These are phyloP conservation scores for Rhodotorula sp. DNA, from an alignment of 1,284 basidiomycete genomes.

Conservation along the genomic window DNA sequence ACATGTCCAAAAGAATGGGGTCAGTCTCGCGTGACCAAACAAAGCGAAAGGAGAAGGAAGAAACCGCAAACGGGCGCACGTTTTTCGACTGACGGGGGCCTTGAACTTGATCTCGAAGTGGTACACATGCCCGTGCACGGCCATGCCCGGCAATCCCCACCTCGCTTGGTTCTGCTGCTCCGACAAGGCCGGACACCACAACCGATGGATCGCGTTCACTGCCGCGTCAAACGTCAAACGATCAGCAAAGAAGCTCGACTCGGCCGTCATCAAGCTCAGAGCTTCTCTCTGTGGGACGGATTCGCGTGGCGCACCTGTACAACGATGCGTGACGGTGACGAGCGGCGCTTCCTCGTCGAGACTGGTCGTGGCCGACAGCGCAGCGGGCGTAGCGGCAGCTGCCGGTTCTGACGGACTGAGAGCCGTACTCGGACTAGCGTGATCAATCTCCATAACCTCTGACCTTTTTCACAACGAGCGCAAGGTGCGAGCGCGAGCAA, in stretches of 20 bases:
- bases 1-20: too few species aligned
- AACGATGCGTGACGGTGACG: neutral
- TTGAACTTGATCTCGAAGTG: conserved; percentile 26
- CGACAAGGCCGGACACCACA: conserved; percentile 10
- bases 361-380: neutral
- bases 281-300: neutral
- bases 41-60: too few species aligned
- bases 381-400: too few species aligned
- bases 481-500: neutral
- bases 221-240: neutral
- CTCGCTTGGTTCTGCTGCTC: conserved; percentile 11
- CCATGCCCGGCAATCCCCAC: conserved; percentile 14
- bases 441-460: neutral
- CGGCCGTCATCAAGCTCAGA: too few species aligned
- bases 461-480: neutral
- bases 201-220: conserved; percentile 29
- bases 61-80: conserved; percentile 12
- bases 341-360: conserved; percentile 3
- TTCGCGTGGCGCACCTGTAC: neutral
- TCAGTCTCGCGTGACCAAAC: neutral
- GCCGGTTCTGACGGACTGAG: neutral
- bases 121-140: conserved; percentile 30
- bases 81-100: conserved; percentile 17
- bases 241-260: too few species aligned
- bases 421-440: neutral